Evolutionary conservation across 371 early-diverging fungal genomes (phyloP).

Genomic region (Amoeboaphelidium protococcarum): DNA sequence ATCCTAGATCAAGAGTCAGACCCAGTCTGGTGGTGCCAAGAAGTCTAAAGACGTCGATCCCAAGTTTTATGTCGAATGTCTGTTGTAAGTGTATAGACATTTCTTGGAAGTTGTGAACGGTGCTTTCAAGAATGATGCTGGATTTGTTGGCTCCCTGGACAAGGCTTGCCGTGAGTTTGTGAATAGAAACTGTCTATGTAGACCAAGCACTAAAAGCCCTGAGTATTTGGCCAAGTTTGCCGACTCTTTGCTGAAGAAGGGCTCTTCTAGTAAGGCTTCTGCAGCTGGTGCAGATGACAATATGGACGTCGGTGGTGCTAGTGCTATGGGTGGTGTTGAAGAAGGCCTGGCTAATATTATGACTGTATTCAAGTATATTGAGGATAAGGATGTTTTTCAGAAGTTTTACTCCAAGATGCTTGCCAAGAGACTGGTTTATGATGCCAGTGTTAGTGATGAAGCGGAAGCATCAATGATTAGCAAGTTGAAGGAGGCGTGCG

Average conservation of each 20-base stretch:
- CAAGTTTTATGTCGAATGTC: slow-evolving; percentile 50
- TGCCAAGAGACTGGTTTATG: slow-evolving; percentile 60
- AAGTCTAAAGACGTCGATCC: slow-evolving; percentile 22
- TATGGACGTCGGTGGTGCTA: neutral
- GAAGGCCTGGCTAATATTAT: slow-evolving; percentile 11
- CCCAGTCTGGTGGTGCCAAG: slow-evolving; percentile 7
- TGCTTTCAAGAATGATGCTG: slow-evolving; percentile 55
- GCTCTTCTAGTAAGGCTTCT: neutral
- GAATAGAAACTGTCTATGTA: slow-evolving; percentile 59
- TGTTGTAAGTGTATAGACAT: slow-evolving; percentile 48
- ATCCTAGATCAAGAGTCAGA: slow-evolving; percentile 3
- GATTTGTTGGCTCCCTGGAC: slow-evolving; percentile 68
- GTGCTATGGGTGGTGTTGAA: neutral
- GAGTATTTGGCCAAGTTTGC: slow-evolving; percentile 60
- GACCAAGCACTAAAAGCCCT: slow-evolving; percentile 40
- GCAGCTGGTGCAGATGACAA: slow-evolving; percentile 2
- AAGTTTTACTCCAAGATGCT: slow-evolving; percentile 67
- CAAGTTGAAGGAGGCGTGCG: slow-evolving; percentile 52
- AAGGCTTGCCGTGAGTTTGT: slow-evolving; percentile 76
- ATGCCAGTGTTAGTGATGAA: slow-evolving; percentile 48
- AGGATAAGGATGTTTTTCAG: slow-evolving; percentile 82
- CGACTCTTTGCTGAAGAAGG: slow-evolving; percentile 16
- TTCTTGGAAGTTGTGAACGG: slow-evolving; percentile 39
- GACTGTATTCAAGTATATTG: slow-evolving; percentile 63
- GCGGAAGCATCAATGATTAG: slow-evolving; percentile 59